A percentile compares a stretch with the other conserved stretches of the same genome.
Evolutionary conservation across 2,329 filamentous ascomycete genomes (phyloP).

Genomic region (Coniochaeta sp.): DNA sequence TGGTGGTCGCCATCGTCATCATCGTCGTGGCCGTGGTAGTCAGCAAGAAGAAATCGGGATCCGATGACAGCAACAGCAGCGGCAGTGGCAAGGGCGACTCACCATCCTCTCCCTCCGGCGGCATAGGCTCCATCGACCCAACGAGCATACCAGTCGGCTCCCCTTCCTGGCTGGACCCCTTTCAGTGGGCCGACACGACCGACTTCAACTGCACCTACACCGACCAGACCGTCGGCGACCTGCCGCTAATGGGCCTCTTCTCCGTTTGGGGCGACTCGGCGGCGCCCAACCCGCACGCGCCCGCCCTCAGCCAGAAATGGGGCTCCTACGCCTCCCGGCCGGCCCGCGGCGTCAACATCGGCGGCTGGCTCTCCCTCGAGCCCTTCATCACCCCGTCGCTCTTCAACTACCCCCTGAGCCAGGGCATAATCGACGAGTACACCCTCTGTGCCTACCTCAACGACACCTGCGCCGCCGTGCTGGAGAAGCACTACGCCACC

Average conservation of each 20-base stretch:
- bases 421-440: slow-evolving; percentile 80
- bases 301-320: slow-evolving; percentile 69
- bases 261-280: slow-evolving; percentile 79
- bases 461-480: slow-evolving; percentile 50
- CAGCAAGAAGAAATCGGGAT: slow-evolving; percentile 56
- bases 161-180: slow-evolving; percentile 79
- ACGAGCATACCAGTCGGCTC: slow-evolving; percentile 54
- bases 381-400: slow-evolving; percentile 94
- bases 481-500: slow-evolving; percentile 88
- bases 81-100: slow-evolving; percentile 18
- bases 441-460: slow-evolving; percentile 70
- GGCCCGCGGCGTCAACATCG: slow-evolving; percentile 84
- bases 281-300: slow-evolving; percentile 71
- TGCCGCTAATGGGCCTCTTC: slow-evolving; percentile 85
- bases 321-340: slow-evolving; percentile 69
- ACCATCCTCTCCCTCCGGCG: slow-evolving; percentile 19
- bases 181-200: slow-evolving; percentile 80
- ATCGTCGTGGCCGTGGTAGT: slow-evolving; percentile 61
- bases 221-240: slow-evolving; percentile 69
- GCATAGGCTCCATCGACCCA: slow-evolving; percentile 45
- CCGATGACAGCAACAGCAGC: slow-evolving; percentile 13
- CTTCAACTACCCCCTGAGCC: slow-evolving; percentile 59
- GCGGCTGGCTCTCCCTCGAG: slow-evolving; percentile 89
- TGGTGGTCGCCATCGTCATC: slow-evolving; percentile 53
- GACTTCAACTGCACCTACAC: slow-evolving; percentile 97